Base-by-base conservation (phyloP, 768 basidiomycete species). In the Mycena alexandri region DNA sequence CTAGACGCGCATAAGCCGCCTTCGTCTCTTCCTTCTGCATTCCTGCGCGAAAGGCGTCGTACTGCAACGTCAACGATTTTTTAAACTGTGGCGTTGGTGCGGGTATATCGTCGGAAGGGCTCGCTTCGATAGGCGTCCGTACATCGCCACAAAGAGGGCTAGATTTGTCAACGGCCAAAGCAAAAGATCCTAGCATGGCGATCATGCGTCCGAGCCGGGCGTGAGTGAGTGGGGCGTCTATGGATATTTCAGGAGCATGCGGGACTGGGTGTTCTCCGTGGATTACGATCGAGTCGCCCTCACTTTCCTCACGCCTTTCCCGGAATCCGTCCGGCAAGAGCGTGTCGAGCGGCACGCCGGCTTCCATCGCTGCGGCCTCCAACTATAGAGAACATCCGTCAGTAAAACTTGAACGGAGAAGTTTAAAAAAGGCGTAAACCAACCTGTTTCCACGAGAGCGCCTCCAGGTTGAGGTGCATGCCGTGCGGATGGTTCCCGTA, bases 381-480 rank as follows among this genome's bases (percentile, higher is more conserved):
- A 91, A 81, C 75, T 70, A 36, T 36, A 36, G 34, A 47, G 12
- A 58, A 47, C 33, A 19, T 41, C 22, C 17, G 43, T 52, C 14
- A 58, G 56, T 42, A 21, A 47, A 54, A 10, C n/a, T n/a, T n/a
- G n/a, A n/a, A n/a, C n/a, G n/a, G n/a, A 13, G 17, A 70, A 17
- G 21, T 21, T 17, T n/a, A 4, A 22, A 50, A 59, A 25, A 16
- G n/a, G 0, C 16, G n/a, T 33, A 25, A 43, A 63, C 69, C 3
- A 36, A 70, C 69, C 65, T 91, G 85, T 10, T 76, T 76, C 34
- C 80, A 80, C 14, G 85, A 80, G 50, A 94, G 80, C 6, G 84
- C 90, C 67, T 86, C 85, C 42, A 91, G 71, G 74, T 93, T 93
- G 16, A 94, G 79, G 67, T 85, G 85, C 83, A 85, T 88, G 13